These are phyloP conservation scores for Sanghuangporus sanghuang DNA, from an alignment of 1,284 basidiomycete genomes.

Conservation along the genomic window DNA sequence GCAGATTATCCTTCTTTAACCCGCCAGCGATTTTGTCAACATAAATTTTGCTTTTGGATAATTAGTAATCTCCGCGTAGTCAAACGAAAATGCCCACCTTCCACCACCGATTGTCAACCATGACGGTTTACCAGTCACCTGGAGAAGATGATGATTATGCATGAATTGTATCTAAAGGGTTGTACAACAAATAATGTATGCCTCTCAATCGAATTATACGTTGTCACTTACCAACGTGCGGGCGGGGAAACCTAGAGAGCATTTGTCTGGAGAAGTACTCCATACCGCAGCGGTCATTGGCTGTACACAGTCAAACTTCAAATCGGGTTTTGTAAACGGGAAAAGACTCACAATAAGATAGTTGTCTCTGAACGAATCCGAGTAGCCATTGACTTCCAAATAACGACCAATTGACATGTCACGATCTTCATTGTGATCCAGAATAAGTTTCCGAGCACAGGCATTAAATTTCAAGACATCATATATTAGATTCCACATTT, in stretches of 20 bases:
- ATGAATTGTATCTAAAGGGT: constrained; percentile 56
- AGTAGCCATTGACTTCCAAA: constrained; percentile 63
- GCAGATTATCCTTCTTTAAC: constrained; percentile 49
- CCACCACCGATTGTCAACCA: constrained; percentile 78
- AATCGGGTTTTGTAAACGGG: background rate
- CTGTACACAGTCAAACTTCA: constrained; percentile 30
- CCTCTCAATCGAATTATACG: background rate
- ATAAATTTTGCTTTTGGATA: constrained; percentile 47
- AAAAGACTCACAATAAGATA: constrained; percentile 65
- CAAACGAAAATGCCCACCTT: constrained; percentile 38
- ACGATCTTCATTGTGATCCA: constrained; percentile 22
- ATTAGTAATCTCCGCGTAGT: background rate
- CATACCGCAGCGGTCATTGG: constrained; percentile 82
- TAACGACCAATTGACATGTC: constrained; percentile 68
- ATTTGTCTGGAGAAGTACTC: constrained; percentile 74
- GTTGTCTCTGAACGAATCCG: constrained; percentile 65
- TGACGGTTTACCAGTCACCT: constrained; percentile 67
- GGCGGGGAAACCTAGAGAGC: constrained; percentile 68
- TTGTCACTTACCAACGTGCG: constrained; percentile 49
- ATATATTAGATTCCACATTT: constrained; percentile 74
- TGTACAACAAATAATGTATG: background rate
- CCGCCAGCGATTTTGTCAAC: constrained; percentile 58
- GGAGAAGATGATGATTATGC: constrained; percentile 78
- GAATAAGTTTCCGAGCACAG: constrained; percentile 45
- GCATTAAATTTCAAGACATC: constrained; percentile 79